Evolutionary conservation across 2,329 filamentous ascomycete genomes (phyloP).

Genomic region (Zopfia rhizophila): DNA sequence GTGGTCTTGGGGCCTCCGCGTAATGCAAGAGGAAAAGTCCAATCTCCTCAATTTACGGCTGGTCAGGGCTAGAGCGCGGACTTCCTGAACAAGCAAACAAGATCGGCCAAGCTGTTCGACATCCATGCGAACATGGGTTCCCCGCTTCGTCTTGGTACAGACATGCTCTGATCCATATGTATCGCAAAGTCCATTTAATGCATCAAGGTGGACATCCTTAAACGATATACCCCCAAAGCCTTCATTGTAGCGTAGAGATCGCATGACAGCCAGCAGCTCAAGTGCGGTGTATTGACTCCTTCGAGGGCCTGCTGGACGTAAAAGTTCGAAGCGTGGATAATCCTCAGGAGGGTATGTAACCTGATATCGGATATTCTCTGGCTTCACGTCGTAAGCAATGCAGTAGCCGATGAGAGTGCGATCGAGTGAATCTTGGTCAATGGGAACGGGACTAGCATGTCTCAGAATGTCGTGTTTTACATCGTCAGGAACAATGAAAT

Average conservation of each 20-base stretch:
- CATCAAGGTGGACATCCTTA: slow-evolving; percentile 70
- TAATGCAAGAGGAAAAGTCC: slow-evolving; percentile 73
- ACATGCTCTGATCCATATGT: slow-evolving; percentile 70
- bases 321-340: slow-evolving; percentile 72
- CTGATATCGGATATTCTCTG: slow-evolving; percentile 66
- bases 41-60: slow-evolving; percentile 70
- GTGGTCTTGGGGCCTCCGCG: slow-evolving; percentile 60
- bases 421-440: slow-evolving; percentile 71
- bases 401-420: slow-evolving; percentile 76
- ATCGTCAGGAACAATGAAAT: slow-evolving; percentile 68
- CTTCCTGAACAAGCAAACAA: slow-evolving; percentile 73
- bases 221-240: slow-evolving; percentile 75
- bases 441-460: slow-evolving; percentile 60
- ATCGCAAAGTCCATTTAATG: slow-evolving; percentile 70
- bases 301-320: slow-evolving; percentile 64
- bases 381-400: slow-evolving; percentile 73
- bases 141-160: slow-evolving; percentile 65
- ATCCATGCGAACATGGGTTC: slow-evolving; percentile 66
- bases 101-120: slow-evolving; percentile 64
- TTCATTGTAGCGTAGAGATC: slow-evolving; percentile 76
- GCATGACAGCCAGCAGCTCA: slow-evolving; percentile 76
- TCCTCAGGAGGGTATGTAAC: slow-evolving; percentile 64
- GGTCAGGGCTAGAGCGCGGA: slow-evolving; percentile 73
- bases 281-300: slow-evolving; percentile 66
- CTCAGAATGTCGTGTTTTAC: slow-evolving; percentile 46